These are phyloP conservation scores for Dacryopinax primogenitus DNA, from an alignment of 768 basidiomycete genomes.

Conservation along the genomic window DNA sequence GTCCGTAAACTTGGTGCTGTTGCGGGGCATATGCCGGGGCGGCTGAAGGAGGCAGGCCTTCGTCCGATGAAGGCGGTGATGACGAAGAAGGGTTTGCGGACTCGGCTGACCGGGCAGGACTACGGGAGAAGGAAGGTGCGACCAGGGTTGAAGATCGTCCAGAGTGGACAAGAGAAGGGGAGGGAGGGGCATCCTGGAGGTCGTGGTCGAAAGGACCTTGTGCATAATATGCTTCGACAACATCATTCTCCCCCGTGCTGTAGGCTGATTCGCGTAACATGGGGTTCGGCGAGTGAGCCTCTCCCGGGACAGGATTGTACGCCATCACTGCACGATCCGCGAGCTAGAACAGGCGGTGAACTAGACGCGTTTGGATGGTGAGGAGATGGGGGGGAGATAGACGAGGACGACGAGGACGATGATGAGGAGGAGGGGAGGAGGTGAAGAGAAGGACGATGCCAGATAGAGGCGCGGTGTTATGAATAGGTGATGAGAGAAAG, in stretches of 20 bases:
- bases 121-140: background rate
- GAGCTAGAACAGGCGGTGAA: background rate
- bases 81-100: slow-evolving; percentile 7
- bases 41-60: background rate
- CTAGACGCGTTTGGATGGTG: background rate
- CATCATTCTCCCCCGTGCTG: slow-evolving; percentile 6
- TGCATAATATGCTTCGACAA: background rate
- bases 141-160: slow-evolving; percentile 1
- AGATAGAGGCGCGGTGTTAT: slow-evolving; percentile 4
- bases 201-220: slow-evolving; percentile 3
- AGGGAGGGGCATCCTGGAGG: slow-evolving; percentile 6
- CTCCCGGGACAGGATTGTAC: background rate
- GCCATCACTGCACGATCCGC: background rate
- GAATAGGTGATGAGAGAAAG: slow-evolving; percentile 5
- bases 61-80: slow-evolving; percentile 10
- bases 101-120: background rate
- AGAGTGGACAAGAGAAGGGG: background rate
- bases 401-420: background rate
- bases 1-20: background rate
- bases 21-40: background rate
- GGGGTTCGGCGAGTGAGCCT: background rate
- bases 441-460: background rate
- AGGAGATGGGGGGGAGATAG: background rate
- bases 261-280: slow-evolving; percentile 5
- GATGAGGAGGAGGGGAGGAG: background rate